Conservation (phyloP, 345 rosid species). For the Camelina neglecta region DNA sequence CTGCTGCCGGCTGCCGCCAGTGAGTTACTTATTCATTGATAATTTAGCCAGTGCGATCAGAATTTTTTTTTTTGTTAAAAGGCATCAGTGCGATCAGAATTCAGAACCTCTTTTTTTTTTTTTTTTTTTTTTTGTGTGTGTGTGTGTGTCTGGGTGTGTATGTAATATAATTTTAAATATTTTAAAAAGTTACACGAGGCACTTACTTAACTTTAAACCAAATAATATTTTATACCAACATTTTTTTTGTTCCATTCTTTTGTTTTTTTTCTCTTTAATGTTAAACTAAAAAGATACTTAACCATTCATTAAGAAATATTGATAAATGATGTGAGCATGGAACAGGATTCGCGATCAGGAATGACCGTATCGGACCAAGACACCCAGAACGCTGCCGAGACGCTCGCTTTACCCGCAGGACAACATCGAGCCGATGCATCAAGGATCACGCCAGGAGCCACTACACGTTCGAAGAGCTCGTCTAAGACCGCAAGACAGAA, state of each 20-base stretch:
- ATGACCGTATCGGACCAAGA: too few species aligned
- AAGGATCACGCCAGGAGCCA: too few species aligned
- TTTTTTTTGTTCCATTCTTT: background rate
- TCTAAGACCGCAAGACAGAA: too few species aligned
- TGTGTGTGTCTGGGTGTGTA: background rate
- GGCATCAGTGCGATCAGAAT: background rate
- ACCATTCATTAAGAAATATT: background rate
- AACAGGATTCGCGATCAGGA: too few species aligned
- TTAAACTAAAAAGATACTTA: background rate
- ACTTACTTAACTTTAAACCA: background rate
- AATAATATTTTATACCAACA: background rate
- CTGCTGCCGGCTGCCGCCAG: conserved; percentile 29
- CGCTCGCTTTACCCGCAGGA: too few species aligned
- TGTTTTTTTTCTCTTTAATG: background rate
- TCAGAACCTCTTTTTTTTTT: background rate
- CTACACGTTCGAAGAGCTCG: too few species aligned
- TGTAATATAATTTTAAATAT: background rate
- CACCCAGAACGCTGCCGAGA: too few species aligned
- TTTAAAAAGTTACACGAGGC: background rate
- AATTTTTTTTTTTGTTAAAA: too few species aligned
- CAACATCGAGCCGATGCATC: too few species aligned
- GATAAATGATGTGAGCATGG: too few species aligned
- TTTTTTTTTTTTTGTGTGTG: too few species aligned
- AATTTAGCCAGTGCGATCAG: too few species aligned
- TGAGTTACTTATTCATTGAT: background rate